Percentiles rank a stretch among this genome's conserved stretches.
phyloP scores from a whole-genome alignment of 2,329 filamentous ascomycete species.

The Fusarium sp. region DNA sequence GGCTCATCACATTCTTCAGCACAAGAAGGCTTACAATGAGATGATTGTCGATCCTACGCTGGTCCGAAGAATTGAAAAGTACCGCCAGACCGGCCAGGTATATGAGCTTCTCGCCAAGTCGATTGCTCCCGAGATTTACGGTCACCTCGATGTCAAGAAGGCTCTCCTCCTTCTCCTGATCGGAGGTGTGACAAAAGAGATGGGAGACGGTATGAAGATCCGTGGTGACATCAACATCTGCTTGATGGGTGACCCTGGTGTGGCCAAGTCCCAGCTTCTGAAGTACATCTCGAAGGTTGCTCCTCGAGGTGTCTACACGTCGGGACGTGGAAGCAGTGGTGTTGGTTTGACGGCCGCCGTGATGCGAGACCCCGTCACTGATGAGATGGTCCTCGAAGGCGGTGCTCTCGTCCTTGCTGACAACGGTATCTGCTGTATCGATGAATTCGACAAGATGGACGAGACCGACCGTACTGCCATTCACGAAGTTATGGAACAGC shows the following conservation, averaged over 20 bases:
- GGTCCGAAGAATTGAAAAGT: constrained; percentile 85
- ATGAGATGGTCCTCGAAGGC: constrained; percentile 86
- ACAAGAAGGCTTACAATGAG: constrained; percentile 98
- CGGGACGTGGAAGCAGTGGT: constrained; percentile 82
- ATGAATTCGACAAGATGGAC: constrained; percentile 93
- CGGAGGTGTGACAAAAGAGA: constrained; percentile 94
- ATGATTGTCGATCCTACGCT: constrained; percentile 85
- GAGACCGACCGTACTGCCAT: constrained; percentile 85
- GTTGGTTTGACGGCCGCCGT: constrained; percentile 86
- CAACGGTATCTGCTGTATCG: constrained; percentile 87
- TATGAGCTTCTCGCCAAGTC: constrained; percentile 97
- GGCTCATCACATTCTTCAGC: constrained; percentile 91
- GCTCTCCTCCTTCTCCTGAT: constrained; percentile 95
- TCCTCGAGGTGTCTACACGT: constrained; percentile 89
- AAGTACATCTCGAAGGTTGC: constrained; percentile 99
- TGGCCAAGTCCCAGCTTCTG: constrained; percentile 97
- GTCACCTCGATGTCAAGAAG: constrained; percentile 97
- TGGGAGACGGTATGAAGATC: constrained; percentile 98
- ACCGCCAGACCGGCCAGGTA: constrained; percentile 87
- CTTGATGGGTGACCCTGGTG: constrained; percentile 99
- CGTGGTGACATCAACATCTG: constrained; percentile 99
- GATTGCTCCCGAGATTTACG: constrained; percentile 97
- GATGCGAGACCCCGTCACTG: constrained; percentile 85
- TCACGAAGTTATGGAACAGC: constrained; percentile 90
- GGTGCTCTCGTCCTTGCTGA: constrained; percentile 84